Evolutionary conservation across 2,329 filamentous ascomycete species (phyloP).

Genomic region (Eutypa lata): DNA sequence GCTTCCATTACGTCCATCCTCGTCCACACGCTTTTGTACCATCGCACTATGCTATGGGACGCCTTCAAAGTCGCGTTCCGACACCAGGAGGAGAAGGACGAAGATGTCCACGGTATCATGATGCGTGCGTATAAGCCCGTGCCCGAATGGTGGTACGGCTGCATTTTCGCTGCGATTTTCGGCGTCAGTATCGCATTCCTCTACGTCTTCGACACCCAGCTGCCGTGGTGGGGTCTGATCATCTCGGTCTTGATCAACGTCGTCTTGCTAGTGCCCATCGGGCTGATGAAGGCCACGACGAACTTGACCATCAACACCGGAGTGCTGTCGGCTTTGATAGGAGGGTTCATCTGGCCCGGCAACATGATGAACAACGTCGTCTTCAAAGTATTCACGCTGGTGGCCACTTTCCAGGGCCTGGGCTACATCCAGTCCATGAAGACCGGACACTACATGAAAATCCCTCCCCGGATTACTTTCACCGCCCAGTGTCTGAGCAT

Average conservation of each 20-base stretch:
- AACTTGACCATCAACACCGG: constrained; percentile 13
- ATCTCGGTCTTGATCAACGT: constrained; percentile 10
- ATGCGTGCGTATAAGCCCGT: constrained; percentile 1
- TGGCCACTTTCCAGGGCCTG: constrained; percentile 16
- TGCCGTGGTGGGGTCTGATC: constrained; percentile 16
- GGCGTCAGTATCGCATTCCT: constrained; percentile 6
- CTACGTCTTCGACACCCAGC: constrained; percentile 8
- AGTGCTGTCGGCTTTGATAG: constrained; percentile 17
- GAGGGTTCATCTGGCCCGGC: constrained; percentile 28
- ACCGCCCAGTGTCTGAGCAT: constrained; percentile 47
- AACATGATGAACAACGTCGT: constrained; percentile 28
- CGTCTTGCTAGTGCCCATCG: constrained; percentile 14
- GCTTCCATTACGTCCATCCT: constrained; percentile 63
- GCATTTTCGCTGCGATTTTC: not conserved
- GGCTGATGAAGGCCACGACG: constrained; percentile 15
- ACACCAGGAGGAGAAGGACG: not conserved
- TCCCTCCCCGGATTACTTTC: constrained; percentile 46
- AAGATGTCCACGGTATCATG: not conserved
- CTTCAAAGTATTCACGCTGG: constrained; percentile 19
- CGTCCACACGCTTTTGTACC: constrained; percentile 53
- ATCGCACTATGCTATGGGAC: constrained; percentile 42
- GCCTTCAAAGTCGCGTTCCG: not conserved
- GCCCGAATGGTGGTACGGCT: constrained; percentile 3
- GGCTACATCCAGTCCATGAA: constrained; percentile 18
- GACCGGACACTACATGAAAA: constrained; percentile 41